Evolutionary conservation across 2,329 filamentous ascomycete species (phyloP).

Genomic region (Botrytis tulipae): DNA sequence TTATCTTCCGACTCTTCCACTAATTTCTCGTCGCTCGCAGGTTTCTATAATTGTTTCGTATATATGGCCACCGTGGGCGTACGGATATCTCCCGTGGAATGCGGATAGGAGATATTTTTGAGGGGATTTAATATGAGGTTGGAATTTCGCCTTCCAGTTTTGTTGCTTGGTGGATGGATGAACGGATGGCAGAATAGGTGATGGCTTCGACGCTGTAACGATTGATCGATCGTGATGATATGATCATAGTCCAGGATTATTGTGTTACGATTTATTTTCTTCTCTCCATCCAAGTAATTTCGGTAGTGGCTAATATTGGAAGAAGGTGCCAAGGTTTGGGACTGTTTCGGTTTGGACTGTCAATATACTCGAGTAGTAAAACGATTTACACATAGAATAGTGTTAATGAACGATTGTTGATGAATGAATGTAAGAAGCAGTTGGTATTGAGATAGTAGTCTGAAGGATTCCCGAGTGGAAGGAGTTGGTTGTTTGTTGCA

Average conservation of each 20-base stretch:
- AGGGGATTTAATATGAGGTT: neutral
- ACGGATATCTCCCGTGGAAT: neutral
- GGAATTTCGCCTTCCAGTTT: neutral
- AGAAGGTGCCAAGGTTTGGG: constrained; percentile 1
- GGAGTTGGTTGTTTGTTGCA: neutral
- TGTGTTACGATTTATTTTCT: neutral
- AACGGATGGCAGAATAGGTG: neutral
- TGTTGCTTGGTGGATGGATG: neutral
- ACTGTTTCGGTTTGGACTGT: neutral
- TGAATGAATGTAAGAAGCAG: constrained; percentile 4
- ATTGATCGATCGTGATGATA: neutral
- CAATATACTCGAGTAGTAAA: neutral
- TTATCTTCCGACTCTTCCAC: neutral
- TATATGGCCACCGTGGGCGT: neutral
- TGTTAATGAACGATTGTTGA: neutral
- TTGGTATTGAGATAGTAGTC: neutral
- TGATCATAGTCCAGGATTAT: constrained; percentile 4
- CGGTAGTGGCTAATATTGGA: neutral
- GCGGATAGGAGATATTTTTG: neutral
- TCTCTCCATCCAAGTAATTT: constrained; percentile 9
- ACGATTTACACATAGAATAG: neutral
- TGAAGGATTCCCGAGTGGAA: neutral
- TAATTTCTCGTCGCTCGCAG: neutral
- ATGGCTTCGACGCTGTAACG: neutral
- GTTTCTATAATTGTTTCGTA: neutral